Evolutionary conservation across 345 rosid species (phyloP).

Genomic region (Carallia pectinifolia): DNA sequence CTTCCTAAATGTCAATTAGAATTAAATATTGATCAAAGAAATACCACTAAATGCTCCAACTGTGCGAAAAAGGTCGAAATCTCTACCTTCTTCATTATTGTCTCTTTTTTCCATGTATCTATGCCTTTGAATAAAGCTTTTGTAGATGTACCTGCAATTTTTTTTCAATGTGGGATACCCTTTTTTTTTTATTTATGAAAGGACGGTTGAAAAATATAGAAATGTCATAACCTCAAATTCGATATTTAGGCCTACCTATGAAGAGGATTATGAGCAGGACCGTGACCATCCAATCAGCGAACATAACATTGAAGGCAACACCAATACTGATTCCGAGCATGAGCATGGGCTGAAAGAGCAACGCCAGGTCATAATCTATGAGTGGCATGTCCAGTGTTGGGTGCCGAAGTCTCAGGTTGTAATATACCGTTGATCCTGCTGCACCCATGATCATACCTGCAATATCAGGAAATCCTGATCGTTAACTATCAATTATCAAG

Average conservation of each 20-base stretch:
- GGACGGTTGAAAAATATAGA: too few species aligned
- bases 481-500: background rate
- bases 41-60: conserved; percentile 9
- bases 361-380: conserved; percentile 51
- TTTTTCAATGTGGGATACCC: background rate
- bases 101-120: conserved; percentile 74
- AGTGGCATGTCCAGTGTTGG: conserved; percentile 58
- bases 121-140: conserved; percentile 69
- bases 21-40: background rate
- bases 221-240: too few species aligned
- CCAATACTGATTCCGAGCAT: conserved; percentile 66
- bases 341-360: conserved; percentile 60
- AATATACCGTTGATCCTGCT: conserved; percentile 55
- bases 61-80: background rate
- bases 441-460: conserved; percentile 66
- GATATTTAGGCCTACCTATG: conserved; percentile 26
- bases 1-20: conserved; percentile 42
- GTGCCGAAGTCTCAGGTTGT: conserved; percentile 51
- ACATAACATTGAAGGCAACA: conserved; percentile 49
- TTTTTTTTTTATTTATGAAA: too few species aligned
- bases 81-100: conserved; percentile 45
- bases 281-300: conserved; percentile 64
- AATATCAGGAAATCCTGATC: background rate
- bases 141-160: conserved; percentile 53
- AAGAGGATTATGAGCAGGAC: conserved; percentile 53